Conservation (phyloP, 192 early-diverging fungal genomes). For the Coemansia sp. region DNA sequence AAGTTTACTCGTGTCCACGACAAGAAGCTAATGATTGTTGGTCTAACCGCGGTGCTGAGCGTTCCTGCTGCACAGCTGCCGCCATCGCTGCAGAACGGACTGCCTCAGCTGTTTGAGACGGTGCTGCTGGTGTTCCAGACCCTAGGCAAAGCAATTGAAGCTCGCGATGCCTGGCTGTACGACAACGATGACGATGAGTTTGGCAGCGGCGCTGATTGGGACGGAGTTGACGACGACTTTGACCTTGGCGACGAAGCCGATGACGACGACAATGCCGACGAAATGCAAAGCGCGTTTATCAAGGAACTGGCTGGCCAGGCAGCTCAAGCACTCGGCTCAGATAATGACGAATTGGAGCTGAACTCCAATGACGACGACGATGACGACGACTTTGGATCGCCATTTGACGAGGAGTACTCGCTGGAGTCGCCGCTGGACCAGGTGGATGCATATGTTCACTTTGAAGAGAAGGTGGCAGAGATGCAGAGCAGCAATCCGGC, state of each 20-base stretch:
- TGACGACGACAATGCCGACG: constrained; percentile 61
- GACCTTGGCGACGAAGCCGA: constrained; percentile 58
- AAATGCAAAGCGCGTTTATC: constrained; percentile 63
- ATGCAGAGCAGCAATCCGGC: constrained; percentile 37
- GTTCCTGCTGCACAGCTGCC: constrained; percentile 74
- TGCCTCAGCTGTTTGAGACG: constrained; percentile 71
- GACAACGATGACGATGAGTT: constrained; percentile 32
- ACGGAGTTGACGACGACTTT: constrained; percentile 27
- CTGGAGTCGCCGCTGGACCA: constrained; percentile 78
- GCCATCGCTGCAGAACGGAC: constrained; percentile 63
- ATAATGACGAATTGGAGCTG: constrained; percentile 27
- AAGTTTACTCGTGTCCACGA: constrained; percentile 87
- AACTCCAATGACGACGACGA: constrained; percentile 52
- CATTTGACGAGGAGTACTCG: constrained; percentile 69
- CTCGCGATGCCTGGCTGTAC: constrained; percentile 42
- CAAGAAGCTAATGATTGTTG: constrained; percentile 87
- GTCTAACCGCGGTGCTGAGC: constrained; percentile 70
- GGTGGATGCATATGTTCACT: constrained; percentile 68
- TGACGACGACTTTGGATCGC: constrained; percentile 63
- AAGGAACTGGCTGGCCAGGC: constrained; percentile 60
- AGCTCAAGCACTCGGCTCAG: constrained; percentile 42
- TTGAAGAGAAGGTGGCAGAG: constrained; percentile 63
- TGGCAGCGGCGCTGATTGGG: constrained; percentile 44
- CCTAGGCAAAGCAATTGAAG: constrained; percentile 60
- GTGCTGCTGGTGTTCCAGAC: constrained; percentile 72